phyloP scores from a whole-genome alignment of 257 asterid species.

The Solanum commersonii region DNA sequence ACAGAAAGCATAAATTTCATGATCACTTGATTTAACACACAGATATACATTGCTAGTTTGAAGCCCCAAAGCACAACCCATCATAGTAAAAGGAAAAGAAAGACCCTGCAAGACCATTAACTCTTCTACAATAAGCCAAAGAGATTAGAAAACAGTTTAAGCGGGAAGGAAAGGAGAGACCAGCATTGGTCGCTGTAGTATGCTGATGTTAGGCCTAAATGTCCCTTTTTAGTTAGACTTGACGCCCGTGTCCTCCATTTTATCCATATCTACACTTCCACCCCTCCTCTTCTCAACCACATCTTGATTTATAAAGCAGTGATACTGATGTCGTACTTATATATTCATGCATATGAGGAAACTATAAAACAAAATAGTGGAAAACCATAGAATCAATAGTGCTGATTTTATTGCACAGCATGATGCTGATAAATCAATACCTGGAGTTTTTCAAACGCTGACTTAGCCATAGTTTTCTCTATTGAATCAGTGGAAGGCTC shows the following conservation, averaged over 20 bases:
- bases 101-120: neutral
- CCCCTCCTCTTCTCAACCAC: neutral
- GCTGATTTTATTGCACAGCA: neutral
- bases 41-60: neutral
- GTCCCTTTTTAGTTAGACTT: neutral
- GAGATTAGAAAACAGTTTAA: neutral
- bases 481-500: constrained; percentile 34
- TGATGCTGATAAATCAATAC: constrained; percentile 17
- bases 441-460: constrained; percentile 84
- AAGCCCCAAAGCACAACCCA: neutral
- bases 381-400: neutral
- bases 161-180: neutral
- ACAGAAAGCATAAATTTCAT: neutral
- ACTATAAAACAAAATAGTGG: neutral
- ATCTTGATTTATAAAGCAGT: neutral
- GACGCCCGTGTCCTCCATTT: neutral
- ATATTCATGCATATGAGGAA: neutral
- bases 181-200: neutral
- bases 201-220: neutral
- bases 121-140: neutral
- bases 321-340: neutral
- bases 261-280: too few relatives aligned
- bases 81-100: neutral
- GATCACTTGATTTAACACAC: neutral
- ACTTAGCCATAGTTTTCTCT: constrained; percentile 51